Percentiles rank a stretch among this genome's conserved stretches.
These are phyloP conservation scores for Arthrobotrys sinensis DNA, from an alignment of 2,329 filamentous ascomycete genomes.

Conservation along the genomic window DNA sequence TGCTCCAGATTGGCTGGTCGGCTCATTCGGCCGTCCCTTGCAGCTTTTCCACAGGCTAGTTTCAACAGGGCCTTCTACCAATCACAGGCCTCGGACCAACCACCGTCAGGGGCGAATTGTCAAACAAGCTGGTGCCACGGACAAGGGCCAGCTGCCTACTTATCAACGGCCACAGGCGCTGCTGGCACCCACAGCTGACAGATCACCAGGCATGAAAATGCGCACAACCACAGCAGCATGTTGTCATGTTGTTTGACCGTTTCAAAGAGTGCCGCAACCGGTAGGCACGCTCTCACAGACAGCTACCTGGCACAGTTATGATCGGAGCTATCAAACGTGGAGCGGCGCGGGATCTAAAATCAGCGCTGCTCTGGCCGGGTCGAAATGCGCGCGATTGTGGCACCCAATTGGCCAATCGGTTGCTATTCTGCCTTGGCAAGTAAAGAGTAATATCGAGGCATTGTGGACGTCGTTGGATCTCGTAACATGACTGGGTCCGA, in stretches of 20 bases:
- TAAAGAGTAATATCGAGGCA: too few species aligned
- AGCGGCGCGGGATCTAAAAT: slow-evolving; percentile 37
- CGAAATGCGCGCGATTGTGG: not conserved
- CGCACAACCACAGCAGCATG: slow-evolving; percentile 2
- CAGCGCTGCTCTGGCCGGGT: not conserved
- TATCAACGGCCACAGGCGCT: slow-evolving; percentile 25
- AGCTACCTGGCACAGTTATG: slow-evolving; percentile 19
- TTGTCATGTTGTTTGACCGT: slow-evolving; percentile 36
- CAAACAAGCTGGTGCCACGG: slow-evolving; percentile 53
- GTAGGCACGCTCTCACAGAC: not conserved
- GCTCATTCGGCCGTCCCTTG: slow-evolving; percentile 40
- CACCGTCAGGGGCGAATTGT: slow-evolving; percentile 29
- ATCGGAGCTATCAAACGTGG: slow-evolving; percentile 22
- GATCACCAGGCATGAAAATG: slow-evolving; percentile 26
- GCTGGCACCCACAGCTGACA: slow-evolving; percentile 24
- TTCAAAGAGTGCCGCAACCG: slow-evolving; percentile 21
- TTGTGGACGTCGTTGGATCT: not conserved
- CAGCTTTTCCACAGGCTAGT: slow-evolving; percentile 34
- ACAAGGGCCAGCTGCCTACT: slow-evolving; percentile 35
- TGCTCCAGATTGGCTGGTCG: slow-evolving; percentile 43
- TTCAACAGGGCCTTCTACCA: slow-evolving; percentile 33
- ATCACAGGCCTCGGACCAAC: slow-evolving; percentile 13
- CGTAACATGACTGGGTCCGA: not conserved
- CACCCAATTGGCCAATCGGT: slow-evolving; percentile 12
- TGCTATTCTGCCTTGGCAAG: not conserved